phyloP scores from a whole-genome alignment of 345 rosid genomes.

The Psidium guajava region DNA sequence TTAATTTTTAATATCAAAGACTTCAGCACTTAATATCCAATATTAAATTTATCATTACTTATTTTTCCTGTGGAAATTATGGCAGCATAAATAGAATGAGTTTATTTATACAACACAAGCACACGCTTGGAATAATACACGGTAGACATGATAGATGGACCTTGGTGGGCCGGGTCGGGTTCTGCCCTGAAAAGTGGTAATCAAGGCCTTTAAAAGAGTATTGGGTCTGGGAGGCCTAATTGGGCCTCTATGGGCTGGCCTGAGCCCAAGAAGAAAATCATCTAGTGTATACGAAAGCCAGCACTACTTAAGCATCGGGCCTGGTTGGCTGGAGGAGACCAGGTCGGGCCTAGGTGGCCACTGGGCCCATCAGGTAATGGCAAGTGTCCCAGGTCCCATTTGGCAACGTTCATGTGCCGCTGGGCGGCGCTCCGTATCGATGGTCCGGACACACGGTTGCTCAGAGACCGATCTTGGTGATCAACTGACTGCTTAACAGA shows the following conservation, averaged over 20 bases:
- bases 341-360: not conserved
- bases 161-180: too few relatives aligned
- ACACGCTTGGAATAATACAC: too few relatives aligned
- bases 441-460: not conserved
- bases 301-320: not conserved
- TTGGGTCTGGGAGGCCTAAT: not conserved
- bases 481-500: not conserved
- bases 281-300: too few relatives aligned
- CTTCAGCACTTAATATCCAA: not conserved
- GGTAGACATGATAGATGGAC: too few relatives aligned
- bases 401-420: not conserved
- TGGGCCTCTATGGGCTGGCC: not conserved
- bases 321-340: not conserved
- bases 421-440: not conserved
- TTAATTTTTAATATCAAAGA: not conserved
- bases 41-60: not conserved
- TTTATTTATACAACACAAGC: too few relatives aligned
- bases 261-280: not conserved
- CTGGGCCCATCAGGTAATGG: not conserved
- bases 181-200: too few relatives aligned
- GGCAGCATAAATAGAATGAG: not conserved
- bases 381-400: not conserved
- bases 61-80: not conserved
- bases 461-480: not conserved
- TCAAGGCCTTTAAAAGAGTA: not conserved